Base-by-base conservation (phyloP, 1,284 basidiomycete genomes). In the Ganoderma leucocontextum region DNA sequence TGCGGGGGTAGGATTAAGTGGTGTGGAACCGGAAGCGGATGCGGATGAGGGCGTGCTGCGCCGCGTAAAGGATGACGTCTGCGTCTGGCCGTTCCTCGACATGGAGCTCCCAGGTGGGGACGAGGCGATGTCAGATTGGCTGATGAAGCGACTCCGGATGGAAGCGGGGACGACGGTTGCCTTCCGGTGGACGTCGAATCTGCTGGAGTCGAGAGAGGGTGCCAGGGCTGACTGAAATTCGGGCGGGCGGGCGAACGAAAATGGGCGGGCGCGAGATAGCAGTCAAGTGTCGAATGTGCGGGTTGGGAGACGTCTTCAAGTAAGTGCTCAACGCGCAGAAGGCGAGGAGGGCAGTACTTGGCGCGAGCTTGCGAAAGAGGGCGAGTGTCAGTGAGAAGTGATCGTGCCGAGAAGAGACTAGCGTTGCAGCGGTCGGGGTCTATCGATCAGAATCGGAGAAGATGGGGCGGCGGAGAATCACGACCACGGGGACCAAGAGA, bases 381-480 rank as follows among this genome's bases (percentile, higher is more conserved):
- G 25, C 10, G 36, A 52, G 47, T 12, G 22, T 25, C 10, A 25
- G n/a, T 25, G 38, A 60, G 58, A 60, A 58, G 58, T 39, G 38
- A 60, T 25, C 8, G 22, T 7, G 58, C 38, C 39, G 38, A 39
- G 36, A 59, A 59, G 57, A 59, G 57, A 39, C 57, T 59, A 59
- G 57, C 22, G 38, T 22, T 8, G 36, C n/a, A 35, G 58, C 58
- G 39, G 58, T 41, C 22, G 38, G 17, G 36, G 22, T 8, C 38
- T 60, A 25, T 60, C 22, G 58, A 60, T 60, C 58, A 36, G 58
- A 60, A 38, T 22, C n/a, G 58, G 19, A 25, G 58, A 12, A 2
- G 49, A 25, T 52, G 49, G 49, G 55, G 9, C 19, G 36, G 13
- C 38, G 38, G 38, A 29, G 38, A 39, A 60, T 9, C 2, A 39